phyloP scores from a whole-genome alignment of 345 rosid species.

The Corchorus olitorius region DNA sequence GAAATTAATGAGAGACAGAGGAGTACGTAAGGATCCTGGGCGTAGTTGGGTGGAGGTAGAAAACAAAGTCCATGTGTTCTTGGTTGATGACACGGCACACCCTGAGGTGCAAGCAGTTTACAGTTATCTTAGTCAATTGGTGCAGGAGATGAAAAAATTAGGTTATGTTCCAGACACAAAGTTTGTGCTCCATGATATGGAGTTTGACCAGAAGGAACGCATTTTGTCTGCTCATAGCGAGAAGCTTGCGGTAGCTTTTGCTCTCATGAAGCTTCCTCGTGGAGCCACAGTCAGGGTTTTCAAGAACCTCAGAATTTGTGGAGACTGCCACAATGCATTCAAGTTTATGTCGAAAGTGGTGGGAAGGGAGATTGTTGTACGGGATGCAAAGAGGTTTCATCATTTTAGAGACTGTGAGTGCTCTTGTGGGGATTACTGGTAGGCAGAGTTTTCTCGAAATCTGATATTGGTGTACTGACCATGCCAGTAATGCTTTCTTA shows the following conservation, averaged over 20 bases:
- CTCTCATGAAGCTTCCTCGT: constrained; percentile 37
- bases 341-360: constrained; percentile 20
- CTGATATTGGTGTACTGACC: not conserved
- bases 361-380: constrained; percentile 20
- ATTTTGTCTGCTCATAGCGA: constrained; percentile 40
- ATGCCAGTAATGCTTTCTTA: not conserved
- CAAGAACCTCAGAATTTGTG: constrained; percentile 45
- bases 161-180: constrained; percentile 42
- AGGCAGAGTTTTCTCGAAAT: not conserved
- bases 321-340: constrained; percentile 33
- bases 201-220: constrained; percentile 33
- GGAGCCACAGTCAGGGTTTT: constrained; percentile 42
- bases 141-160: constrained; percentile 32
- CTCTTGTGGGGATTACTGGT: constrained; percentile 24
- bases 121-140: constrained; percentile 30
- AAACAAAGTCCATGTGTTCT: constrained; percentile 46
- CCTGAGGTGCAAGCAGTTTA: constrained; percentile 43
- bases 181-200: constrained; percentile 35
- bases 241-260: constrained; percentile 52
- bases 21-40: constrained; percentile 54
- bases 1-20: constrained; percentile 55
- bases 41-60: constrained; percentile 58
- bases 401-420: constrained; percentile 21
- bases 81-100: constrained; percentile 48
- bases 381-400: constrained; percentile 23